Conservation (phyloP, 192 early-diverging fungal genomes). For the Coemansia sp. region DNA sequence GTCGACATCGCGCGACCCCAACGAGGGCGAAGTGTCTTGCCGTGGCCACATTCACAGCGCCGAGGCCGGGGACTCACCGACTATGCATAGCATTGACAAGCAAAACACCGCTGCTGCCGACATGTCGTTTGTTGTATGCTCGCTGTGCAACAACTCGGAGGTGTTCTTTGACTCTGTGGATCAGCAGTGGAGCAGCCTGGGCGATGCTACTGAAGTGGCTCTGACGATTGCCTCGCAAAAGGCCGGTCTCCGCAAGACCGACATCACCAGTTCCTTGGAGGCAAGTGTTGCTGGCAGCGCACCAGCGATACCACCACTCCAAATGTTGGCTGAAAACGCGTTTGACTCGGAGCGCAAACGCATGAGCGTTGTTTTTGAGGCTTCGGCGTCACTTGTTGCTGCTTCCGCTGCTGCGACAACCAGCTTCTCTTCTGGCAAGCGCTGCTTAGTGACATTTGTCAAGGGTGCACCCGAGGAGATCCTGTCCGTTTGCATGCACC, state of each 20-base stretch:
- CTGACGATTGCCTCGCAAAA: slow-evolving; percentile 85
- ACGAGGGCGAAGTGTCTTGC: slow-evolving; percentile 65
- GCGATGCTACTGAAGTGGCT: slow-evolving; percentile 97
- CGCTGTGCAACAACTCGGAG: slow-evolving; percentile 86
- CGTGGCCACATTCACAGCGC: slow-evolving; percentile 58
- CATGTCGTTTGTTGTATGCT: slow-evolving; percentile 74
- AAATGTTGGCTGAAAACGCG: slow-evolving; percentile 71
- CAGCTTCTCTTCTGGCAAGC: slow-evolving; percentile 4
- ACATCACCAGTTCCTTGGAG: slow-evolving; percentile 8
- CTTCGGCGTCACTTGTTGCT: neutral
- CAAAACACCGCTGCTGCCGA: slow-evolving; percentile 65
- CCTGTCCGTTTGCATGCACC: slow-evolving; percentile 56
- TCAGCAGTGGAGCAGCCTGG: slow-evolving; percentile 69
- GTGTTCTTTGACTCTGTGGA: slow-evolving; percentile 61
- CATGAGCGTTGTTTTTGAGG: slow-evolving; percentile 83
- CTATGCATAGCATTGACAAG: slow-evolving; percentile 48
- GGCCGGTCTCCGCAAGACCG: slow-evolving; percentile 65
- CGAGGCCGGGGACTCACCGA: slow-evolving; percentile 35
- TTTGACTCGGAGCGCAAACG: slow-evolving; percentile 96
- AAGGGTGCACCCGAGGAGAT: slow-evolving; percentile 96
- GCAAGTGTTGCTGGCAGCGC: neutral
- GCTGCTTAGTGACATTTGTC: slow-evolving; percentile 62
- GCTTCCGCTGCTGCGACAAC: neutral
- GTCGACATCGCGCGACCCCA: slow-evolving; percentile 62
- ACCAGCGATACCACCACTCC: slow-evolving; percentile 32